These are phyloP conservation scores for Lunularia cruciata DNA, from an alignment of 225 moss, liverwort and hornwort genomes.

Conservation along the genomic window DNA sequence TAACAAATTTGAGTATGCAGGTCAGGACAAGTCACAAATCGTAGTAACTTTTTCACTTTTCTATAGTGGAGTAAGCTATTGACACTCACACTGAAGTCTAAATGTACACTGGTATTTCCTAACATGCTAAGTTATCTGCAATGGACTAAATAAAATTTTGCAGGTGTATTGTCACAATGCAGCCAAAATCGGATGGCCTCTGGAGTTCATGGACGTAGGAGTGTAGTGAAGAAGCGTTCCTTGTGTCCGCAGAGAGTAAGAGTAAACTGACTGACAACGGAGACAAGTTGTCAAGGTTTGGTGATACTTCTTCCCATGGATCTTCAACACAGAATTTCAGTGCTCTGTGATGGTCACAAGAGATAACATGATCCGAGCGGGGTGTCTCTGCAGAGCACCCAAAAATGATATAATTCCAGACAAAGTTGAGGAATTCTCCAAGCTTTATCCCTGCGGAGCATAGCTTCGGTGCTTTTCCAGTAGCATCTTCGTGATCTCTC, in stretches of 20 bases:
- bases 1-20: not conserved
- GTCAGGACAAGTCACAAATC: not conserved
- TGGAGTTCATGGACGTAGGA: no score
- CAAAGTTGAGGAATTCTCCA: no score
- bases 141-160: not conserved
- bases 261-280: not conserved
- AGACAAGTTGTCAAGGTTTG: not conserved
- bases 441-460: not conserved
- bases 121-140: not conserved
- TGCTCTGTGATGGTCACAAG: not conserved
- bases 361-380: not conserved
- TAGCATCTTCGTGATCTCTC: constrained; percentile 50
- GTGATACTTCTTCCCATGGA: not conserved
- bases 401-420: no score
- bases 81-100: no score
- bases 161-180: not conserved
- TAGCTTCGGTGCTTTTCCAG: constrained; percentile 31
- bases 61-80: no score
- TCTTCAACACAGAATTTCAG: not conserved
- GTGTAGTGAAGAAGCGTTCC: not conserved
- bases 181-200: not conserved
- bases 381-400: no score
- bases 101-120: not conserved
- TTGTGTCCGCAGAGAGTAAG: not conserved
- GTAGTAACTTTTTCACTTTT: not conserved